phyloP scores from a whole-genome alignment of 1,139 yeast genomes.

The Eremothecium cymbalariae region DNA sequence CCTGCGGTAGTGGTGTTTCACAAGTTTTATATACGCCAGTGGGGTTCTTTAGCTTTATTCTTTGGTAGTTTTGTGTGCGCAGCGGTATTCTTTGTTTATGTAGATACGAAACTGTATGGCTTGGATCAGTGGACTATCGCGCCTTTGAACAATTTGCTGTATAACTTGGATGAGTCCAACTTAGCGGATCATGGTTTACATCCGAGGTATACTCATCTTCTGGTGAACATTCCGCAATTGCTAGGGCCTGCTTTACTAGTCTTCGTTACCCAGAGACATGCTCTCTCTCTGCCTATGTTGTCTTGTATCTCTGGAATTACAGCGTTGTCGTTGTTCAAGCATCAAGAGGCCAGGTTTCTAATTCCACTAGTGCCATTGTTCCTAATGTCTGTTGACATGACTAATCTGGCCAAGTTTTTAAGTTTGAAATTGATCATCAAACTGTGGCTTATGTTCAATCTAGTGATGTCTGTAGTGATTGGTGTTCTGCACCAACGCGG shows the following conservation, averaged over 20 bases:
- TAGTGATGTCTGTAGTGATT: conserved; percentile 52
- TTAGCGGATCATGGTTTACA: conserved; percentile 78
- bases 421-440: conserved; percentile 29
- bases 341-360: conserved; percentile 84
- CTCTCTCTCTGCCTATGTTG: conserved; percentile 40
- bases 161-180: conserved; percentile 55
- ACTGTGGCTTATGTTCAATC: conserved; percentile 61
- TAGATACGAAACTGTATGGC: conserved; percentile 44
- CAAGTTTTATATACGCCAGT: conserved; percentile 23
- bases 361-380: conserved; percentile 70
- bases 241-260: conserved; percentile 63
- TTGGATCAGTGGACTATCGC: conserved; percentile 42
- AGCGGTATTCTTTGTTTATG: conserved; percentile 36
- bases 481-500: conserved; percentile 91
- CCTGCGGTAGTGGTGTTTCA: conserved; percentile 46
- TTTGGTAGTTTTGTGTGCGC: conserved; percentile 34
- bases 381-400: conserved; percentile 52
- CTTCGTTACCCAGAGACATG: conserved; percentile 28
- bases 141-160: conserved; percentile 67
- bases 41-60: conserved; percentile 25
- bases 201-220: conserved; percentile 62
- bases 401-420: conserved; percentile 23
- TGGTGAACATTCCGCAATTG: conserved; percentile 70
- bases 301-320: conserved; percentile 55
- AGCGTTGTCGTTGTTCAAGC: conserved; percentile 66